phyloP scores from a whole-genome alignment of 768 basidiomycete genomes.

The Coprinopsis cinerea region DNA sequence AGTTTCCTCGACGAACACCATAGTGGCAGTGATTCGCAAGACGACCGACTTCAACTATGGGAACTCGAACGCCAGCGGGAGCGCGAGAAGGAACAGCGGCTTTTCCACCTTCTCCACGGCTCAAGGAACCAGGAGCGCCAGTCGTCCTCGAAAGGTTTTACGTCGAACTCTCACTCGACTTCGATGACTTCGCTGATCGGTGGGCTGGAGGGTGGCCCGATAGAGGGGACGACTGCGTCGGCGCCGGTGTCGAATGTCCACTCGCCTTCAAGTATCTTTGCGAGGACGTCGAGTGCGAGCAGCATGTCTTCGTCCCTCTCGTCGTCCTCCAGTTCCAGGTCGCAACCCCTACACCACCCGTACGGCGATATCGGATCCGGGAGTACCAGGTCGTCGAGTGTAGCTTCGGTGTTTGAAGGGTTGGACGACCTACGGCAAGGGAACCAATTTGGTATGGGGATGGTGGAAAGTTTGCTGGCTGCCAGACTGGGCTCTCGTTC shows the following conservation, averaged over 20 bases:
- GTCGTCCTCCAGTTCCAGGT: conserved; percentile 10
- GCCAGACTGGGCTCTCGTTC: background rate
- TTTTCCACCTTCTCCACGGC: conserved; percentile 9
- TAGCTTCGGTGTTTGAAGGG: conserved; percentile 10
- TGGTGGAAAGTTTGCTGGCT: background rate
- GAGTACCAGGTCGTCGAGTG: conserved; percentile 8
- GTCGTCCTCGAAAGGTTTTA: conserved; percentile 13
- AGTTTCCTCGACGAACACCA: too few species aligned
- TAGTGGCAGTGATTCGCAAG: background rate
- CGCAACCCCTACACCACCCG: conserved; percentile 36
- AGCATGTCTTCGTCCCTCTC: conserved; percentile 12
- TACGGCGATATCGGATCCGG: conserved; percentile 15
- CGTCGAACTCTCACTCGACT: conserved; percentile 25
- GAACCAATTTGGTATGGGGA: conserved; percentile 1
- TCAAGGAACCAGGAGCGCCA: conserved; percentile 5
- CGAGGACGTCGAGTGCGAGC: conserved; percentile 12
- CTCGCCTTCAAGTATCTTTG: conserved; percentile 11
- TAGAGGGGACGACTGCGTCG: conserved; percentile 26
- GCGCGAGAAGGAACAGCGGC: conserved; percentile 1
- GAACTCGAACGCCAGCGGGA: background rate
- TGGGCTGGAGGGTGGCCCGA: conserved; percentile 25
- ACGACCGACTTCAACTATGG: background rate
- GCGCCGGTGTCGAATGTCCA: conserved; percentile 2
- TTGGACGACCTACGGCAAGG: conserved; percentile 2
- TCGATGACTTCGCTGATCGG: background rate